phyloP scores from a whole-genome alignment of 2,329 filamentous ascomycete species.

The Fusarium sulawesiense region DNA sequence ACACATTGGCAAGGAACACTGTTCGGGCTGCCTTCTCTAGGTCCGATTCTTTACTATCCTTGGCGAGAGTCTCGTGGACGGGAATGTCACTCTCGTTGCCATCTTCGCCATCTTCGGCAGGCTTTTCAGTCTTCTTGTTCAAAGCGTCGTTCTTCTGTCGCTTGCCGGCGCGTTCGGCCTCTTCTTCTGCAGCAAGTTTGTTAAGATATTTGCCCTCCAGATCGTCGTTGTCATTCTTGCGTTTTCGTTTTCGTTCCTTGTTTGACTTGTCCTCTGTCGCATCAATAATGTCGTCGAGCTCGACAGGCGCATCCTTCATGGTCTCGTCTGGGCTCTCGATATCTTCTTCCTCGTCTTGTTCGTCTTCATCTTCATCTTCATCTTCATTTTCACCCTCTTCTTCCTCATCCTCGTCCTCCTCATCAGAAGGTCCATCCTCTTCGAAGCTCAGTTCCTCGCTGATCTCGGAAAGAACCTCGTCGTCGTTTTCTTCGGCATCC shows the following conservation, averaged over 20 bases:
- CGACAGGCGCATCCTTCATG: constrained; percentile 50
- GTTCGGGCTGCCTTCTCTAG: constrained; percentile 89
- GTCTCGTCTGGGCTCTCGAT: constrained; percentile 55
- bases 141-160: constrained; percentile 58
- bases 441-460: constrained; percentile 51
- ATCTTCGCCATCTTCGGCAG: constrained; percentile 59
- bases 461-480: constrained; percentile 50
- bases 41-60: constrained; percentile 67
- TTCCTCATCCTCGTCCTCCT: constrained; percentile 42
- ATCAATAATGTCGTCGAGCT: constrained; percentile 53
- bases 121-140: constrained; percentile 45
- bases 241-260: constrained; percentile 71
- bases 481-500: constrained; percentile 50
- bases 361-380: constrained; percentile 32
- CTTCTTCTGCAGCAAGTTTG: constrained; percentile 69
- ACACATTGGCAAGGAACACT: constrained; percentile 93
- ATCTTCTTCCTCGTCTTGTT: constrained; percentile 49
- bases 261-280: constrained; percentile 51
- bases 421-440: constrained; percentile 46
- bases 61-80: constrained; percentile 68
- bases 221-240: constrained; percentile 75
- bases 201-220: constrained; percentile 77
- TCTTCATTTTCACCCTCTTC: constrained; percentile 28
- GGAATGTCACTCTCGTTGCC: constrained; percentile 58
- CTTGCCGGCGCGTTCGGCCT: constrained; percentile 67